These are phyloP conservation scores for Sergeia podlipaevii DNA, from an alignment of 208 protist species.

Conservation along the genomic window DNA sequence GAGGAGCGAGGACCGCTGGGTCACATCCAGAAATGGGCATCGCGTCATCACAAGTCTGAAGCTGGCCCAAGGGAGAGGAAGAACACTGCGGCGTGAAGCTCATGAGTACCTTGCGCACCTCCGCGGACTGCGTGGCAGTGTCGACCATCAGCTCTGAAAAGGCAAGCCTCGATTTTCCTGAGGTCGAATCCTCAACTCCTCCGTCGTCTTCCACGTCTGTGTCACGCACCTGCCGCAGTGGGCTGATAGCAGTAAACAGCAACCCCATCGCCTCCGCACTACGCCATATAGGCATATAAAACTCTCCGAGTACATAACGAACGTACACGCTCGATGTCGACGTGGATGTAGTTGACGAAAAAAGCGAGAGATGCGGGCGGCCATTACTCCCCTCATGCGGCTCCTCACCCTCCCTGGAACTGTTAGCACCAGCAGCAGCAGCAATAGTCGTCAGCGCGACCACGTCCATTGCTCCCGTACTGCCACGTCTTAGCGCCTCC, in stretches of 20 bases:
- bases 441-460: no score
- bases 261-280: slow-evolving; percentile 27
- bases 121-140: slow-evolving; percentile 8
- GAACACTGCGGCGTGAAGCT: slow-evolving; percentile 13
- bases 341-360: no score
- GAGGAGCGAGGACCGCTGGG: slow-evolving; percentile 15
- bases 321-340: slow-evolving; percentile 22
- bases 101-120: slow-evolving; percentile 20
- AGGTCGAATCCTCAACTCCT: slow-evolving; percentile 1
- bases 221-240: background rate
- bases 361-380: no score
- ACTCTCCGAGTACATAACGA: slow-evolving; percentile 23
- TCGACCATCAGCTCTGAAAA: slow-evolving; percentile 24
- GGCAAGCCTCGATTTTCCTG: no score
- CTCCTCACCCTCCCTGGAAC: no score
- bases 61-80: background rate
- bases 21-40: slow-evolving; percentile 3
- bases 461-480: no score
- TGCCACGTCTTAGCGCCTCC: no score
- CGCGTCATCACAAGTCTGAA: background rate
- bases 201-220: slow-evolving; percentile 1
- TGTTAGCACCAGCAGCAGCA: no score
- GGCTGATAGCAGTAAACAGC: slow-evolving; percentile 12
- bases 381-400: no score
- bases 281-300: slow-evolving; percentile 46